Evolutionary conservation across 2,329 filamentous ascomycete genomes (phyloP).

Genomic region (Tolypocladium ovalisporum): DNA sequence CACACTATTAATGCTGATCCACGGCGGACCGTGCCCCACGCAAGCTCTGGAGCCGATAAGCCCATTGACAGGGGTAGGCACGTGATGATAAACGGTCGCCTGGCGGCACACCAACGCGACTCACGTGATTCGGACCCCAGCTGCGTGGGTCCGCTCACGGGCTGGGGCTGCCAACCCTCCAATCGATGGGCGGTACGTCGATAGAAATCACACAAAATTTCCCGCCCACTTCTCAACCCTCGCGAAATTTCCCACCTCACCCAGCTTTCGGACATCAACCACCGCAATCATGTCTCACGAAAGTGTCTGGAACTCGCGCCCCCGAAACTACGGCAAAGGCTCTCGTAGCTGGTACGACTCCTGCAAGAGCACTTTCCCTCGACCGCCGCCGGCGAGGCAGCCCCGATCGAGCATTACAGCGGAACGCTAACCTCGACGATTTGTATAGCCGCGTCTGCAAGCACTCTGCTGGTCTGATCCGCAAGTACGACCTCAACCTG

Average conservation of each 20-base stretch:
- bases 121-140: neutral
- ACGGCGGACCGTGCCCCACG: neutral
- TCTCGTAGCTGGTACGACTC: conserved; percentile 73
- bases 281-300: conserved; percentile 60
- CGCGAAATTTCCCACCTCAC: conserved; percentile 22
- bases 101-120: neutral
- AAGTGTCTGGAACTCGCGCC: conserved; percentile 98
- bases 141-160: neutral
- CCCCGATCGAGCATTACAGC: neutral
- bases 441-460: conserved; percentile 56
- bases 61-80: neutral
- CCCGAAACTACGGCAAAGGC: conserved; percentile 95
- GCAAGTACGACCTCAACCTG: conserved; percentile 96
- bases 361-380: neutral
- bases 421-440: neutral
- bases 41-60: neutral
- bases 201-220: conserved; percentile 28
- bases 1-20: neutral
- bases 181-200: conserved; percentile 19
- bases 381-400: neutral
- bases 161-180: conserved; percentile 27
- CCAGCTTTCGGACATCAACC: conserved; percentile 15
- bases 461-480: conserved; percentile 97
- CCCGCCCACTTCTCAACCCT: conserved; percentile 18
- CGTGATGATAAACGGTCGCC: conserved; percentile 11